phyloP scores from a whole-genome alignment of 352 stramenopile genomes.

The Globisporangium paroecandrum region DNA sequence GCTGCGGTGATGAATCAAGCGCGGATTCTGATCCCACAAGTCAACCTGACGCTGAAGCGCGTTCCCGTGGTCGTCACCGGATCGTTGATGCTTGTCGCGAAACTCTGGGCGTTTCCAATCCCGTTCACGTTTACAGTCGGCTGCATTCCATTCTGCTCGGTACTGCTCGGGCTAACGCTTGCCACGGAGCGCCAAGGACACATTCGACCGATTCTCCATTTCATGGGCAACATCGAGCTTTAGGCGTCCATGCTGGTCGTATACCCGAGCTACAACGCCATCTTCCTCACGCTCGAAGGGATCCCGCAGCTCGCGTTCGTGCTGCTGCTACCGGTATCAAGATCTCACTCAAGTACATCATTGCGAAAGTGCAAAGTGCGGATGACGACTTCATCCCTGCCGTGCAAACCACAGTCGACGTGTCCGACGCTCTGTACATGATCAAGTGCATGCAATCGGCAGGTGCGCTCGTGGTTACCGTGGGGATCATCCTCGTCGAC shows the following conservation, averaged over 20 bases:
- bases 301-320: conserved; percentile 5
- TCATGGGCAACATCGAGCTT: background rate
- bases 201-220: background rate
- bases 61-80: background rate
- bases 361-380: background rate
- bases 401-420: conserved; percentile 16
- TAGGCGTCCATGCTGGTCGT: background rate
- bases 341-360: background rate
- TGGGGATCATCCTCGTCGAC: background rate
- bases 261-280: background rate
- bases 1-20: too few relatives aligned
- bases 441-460: conserved; percentile 18
- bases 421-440: conserved; percentile 31
- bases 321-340: conserved; percentile 10
- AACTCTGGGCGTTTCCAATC: background rate
- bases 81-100: background rate
- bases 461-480: background rate
- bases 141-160: background rate
- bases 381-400: background rate
- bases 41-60: background rate
- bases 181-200: background rate
- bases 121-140: background rate
- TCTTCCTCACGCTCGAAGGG: conserved; percentile 2
- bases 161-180: too few relatives aligned
- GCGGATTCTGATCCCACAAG: background rate